phyloP scores from a whole-genome alignment of 148 eudicot genomes.

The Vaccinium macrocarpon region DNA sequence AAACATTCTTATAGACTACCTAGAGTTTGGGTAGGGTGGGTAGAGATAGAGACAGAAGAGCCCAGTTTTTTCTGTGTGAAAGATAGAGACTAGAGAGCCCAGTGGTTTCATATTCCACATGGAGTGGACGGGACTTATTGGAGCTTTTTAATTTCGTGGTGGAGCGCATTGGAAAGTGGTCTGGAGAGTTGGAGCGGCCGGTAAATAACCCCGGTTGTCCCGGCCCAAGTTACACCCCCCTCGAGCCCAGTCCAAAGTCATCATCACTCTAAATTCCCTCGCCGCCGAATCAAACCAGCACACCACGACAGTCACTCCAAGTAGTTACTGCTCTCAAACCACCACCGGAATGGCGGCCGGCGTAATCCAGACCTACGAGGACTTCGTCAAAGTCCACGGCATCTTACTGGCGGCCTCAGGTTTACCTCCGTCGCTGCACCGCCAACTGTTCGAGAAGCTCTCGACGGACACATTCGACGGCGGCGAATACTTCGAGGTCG shows the following conservation, averaged over 20 bases:
- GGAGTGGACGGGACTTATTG: too few species aligned
- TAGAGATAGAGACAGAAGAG: too few species aligned
- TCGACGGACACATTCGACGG: conserved; percentile 75
- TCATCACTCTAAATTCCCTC: background rate
- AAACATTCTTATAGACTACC: too few species aligned
- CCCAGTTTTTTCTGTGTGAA: too few species aligned
- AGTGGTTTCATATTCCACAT: too few species aligned
- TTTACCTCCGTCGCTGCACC: conserved; percentile 53
- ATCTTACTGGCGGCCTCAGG: conserved; percentile 69
- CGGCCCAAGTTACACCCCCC: background rate
- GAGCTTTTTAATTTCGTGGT: too few species aligned
- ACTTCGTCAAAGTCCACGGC: conserved; percentile 67
- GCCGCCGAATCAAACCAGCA: background rate
- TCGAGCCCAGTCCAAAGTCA: background rate
- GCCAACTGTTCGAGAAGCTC: conserved; percentile 65
- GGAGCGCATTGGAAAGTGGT: too few species aligned
- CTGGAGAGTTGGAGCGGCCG: too few species aligned
- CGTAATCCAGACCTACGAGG: conserved; percentile 42
- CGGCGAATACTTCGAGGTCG: conserved; percentile 73
- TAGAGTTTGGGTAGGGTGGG: too few species aligned
- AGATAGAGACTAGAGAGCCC: too few species aligned
- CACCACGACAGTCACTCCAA: background rate
- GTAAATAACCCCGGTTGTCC: too few species aligned
- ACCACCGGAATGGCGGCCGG: conserved; percentile 34
- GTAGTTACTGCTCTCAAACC: background rate